Conservation (phyloP, 2,329 filamentous ascomycete species). For the Cladorrhinum sp. region DNA sequence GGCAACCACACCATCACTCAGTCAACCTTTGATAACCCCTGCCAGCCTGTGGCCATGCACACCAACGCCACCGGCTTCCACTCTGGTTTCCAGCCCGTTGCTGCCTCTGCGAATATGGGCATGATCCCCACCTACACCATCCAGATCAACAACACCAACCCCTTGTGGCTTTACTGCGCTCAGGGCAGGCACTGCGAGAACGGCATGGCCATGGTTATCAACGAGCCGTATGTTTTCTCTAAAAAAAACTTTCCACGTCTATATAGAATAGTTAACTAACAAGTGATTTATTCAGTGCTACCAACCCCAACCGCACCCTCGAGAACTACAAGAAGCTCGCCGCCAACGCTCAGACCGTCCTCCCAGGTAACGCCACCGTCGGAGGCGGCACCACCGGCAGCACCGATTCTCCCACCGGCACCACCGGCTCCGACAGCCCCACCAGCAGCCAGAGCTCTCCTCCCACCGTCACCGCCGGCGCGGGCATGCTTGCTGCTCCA, state of each 20-base stretch:
- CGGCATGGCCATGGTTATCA: constrained; percentile 75
- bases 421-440: constrained; percentile 15
- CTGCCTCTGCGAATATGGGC: constrained; percentile 46
- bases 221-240: constrained; percentile 58
- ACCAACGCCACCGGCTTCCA: constrained; percentile 58
- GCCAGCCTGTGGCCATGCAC: constrained; percentile 57
- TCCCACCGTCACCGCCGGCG: constrained; percentile 25
- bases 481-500: constrained; percentile 38
- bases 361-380: constrained; percentile 28
- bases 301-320: constrained; percentile 53
- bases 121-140: constrained; percentile 68
- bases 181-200: constrained; percentile 70
- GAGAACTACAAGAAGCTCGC: constrained; percentile 46
- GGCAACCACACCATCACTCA: constrained; percentile 78
- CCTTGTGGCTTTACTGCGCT: constrained; percentile 77
- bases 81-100: constrained; percentile 65
- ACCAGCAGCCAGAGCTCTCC: neutral
- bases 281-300: too few relatives aligned
- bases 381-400: constrained; percentile 17
- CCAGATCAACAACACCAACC: constrained; percentile 63
- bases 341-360: constrained; percentile 31
- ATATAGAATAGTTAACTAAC: constrained; percentile 12
- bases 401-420: constrained; percentile 25
- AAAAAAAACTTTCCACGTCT: neutral
- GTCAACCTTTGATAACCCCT: constrained; percentile 70